Evolutionary conservation across 169 alveolate species (phyloP).

Genomic region (Cyclospora cayetanensis): DNA sequence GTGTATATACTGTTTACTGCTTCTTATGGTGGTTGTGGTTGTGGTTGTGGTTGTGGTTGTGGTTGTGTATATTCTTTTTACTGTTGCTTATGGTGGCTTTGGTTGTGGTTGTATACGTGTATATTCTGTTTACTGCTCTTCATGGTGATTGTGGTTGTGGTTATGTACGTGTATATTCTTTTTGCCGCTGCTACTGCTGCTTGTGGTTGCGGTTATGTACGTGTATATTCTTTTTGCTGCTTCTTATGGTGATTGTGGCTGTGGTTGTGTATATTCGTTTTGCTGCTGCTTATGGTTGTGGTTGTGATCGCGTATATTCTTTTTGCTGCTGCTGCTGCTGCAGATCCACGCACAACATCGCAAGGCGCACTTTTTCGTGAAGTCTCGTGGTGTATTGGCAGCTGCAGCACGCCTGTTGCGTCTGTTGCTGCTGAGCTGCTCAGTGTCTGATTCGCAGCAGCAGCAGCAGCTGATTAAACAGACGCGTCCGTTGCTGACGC

Average conservation of each 20-base stretch:
- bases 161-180: too few species aligned
- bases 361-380: not conserved
- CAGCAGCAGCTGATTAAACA: not conserved
- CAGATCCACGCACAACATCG: not conserved
- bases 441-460: not conserved
- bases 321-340: not conserved
- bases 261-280: not conserved
- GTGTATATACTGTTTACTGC: too few species aligned
- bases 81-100: not conserved
- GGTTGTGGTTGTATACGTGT: not conserved
- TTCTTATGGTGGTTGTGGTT: not conserved
- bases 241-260: not conserved
- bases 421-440: not conserved
- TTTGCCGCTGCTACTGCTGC: not conserved
- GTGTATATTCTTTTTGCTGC: not conserved
- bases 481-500: not conserved
- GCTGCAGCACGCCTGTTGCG: not conserved
- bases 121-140: too few species aligned
- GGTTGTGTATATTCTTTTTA: not conserved
- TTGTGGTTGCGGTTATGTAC: not conserved
- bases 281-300: not conserved
- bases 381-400: not conserved
- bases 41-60: not conserved
- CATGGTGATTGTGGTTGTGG: too few species aligned
- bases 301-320: too few species aligned